Evolutionary conservation across 2,329 filamentous ascomycete species (phyloP).

Genomic region (Aspergillus ochraceoroseus): DNA sequence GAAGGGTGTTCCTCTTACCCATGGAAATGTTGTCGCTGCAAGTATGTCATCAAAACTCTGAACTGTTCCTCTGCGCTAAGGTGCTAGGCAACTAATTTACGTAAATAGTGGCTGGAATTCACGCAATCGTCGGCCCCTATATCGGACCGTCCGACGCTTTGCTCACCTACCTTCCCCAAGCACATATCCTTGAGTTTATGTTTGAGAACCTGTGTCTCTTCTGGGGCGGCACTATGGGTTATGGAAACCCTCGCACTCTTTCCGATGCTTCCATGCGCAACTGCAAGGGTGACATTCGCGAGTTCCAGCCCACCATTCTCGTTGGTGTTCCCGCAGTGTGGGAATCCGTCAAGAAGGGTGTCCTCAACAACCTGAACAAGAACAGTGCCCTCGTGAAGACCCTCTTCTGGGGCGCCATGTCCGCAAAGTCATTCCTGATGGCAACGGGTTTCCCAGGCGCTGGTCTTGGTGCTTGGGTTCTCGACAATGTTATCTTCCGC

Average conservation of each 20-base stretch:
- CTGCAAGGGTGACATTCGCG: conserved; percentile 88
- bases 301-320: conserved; percentile 82
- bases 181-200: conserved; percentile 94
- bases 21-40: conserved; percentile 73
- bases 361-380: conserved; percentile 70
- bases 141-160: conserved; percentile 73
- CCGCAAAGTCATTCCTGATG: conserved; percentile 59
- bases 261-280: conserved; percentile 82
- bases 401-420: conserved; percentile 69
- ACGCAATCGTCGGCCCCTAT: conserved; percentile 69
- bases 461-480: conserved; percentile 54
- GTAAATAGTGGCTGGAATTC: conserved; percentile 68
- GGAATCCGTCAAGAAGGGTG: conserved; percentile 96
- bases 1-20: conserved; percentile 80
- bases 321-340: conserved; percentile 94
- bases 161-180: conserved; percentile 86
- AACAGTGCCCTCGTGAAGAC: conserved; percentile 65
- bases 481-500: conserved; percentile 83
- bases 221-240: conserved; percentile 88
- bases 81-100: conserved; percentile 12
- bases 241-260: conserved; percentile 84
- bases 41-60: conserved; percentile 49
- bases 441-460: conserved; percentile 48
- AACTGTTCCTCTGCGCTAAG: too few relatives aligned
- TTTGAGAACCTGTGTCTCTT: conserved; percentile 88